Evolutionary conservation across 2,329 filamentous ascomycete species (phyloP).

Genomic region (Pseudogymnoascus sp.): DNA sequence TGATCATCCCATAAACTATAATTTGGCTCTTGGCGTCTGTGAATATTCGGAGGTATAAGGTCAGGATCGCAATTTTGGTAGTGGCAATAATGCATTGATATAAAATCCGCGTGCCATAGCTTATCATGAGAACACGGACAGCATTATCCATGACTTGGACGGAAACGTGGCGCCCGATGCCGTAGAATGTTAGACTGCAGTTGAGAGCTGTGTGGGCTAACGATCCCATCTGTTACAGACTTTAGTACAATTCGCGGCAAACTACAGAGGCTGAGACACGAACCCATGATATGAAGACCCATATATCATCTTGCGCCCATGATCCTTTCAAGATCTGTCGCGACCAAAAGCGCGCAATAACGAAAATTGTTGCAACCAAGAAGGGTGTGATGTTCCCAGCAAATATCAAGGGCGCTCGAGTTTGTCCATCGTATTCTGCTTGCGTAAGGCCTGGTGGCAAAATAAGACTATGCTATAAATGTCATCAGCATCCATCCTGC

Average conservation of each 20-base stretch:
- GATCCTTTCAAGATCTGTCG: slow-evolving; percentile 12
- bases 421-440: slow-evolving; percentile 9
- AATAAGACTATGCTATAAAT: neutral
- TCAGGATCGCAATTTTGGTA: slow-evolving; percentile 14
- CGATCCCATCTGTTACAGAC: neutral
- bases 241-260: neutral
- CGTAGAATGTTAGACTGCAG: slow-evolving; percentile 10
- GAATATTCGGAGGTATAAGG: slow-evolving; percentile 15
- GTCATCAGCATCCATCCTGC: neutral
- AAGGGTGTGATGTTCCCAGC: slow-evolving; percentile 14
- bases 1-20: slow-evolving; percentile 10
- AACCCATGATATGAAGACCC: slow-evolving; percentile 16
- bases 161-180: slow-evolving; percentile 10
- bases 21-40: slow-evolving; percentile 9
- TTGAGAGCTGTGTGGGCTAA: slow-evolving; percentile 11
- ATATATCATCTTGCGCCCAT: slow-evolving; percentile 15
- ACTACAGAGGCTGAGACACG: neutral
- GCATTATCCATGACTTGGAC: neutral
- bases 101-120: slow-evolving; percentile 11
- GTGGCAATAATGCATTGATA: slow-evolving; percentile 15
- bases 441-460: neutral
- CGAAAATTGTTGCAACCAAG: slow-evolving; percentile 14
- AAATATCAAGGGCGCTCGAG: slow-evolving; percentile 11
- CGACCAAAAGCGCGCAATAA: slow-evolving; percentile 15
- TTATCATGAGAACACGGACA: slow-evolving; percentile 10